Conservation (phyloP, 768 basidiomycete genomes). For the Lanmaoa pseudosensibilis region DNA sequence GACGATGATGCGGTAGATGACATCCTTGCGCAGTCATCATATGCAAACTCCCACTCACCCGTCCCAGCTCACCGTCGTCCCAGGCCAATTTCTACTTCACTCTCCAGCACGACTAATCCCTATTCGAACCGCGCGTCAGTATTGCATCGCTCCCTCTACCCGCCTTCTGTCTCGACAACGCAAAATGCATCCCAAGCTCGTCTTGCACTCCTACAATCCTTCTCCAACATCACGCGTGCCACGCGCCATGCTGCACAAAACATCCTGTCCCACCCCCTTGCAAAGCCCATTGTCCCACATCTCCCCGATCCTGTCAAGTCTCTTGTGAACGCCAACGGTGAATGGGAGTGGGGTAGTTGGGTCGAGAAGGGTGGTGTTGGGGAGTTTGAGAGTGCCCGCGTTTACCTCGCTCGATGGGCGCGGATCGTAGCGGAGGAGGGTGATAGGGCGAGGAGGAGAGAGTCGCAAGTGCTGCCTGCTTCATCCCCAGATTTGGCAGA, state of each 20-base stretch:
- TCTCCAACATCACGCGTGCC: conserved; percentile 90
- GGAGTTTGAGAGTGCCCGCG: conserved; percentile 93
- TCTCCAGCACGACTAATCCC: conserved; percentile 42
- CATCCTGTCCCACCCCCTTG: conserved; percentile 91
- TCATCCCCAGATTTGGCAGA: conserved; percentile 50
- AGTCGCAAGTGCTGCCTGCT: conserved; percentile 67
- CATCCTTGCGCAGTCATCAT: conserved; percentile 79
- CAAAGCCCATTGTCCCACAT: conserved; percentile 94
- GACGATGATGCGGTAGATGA: conserved; percentile 86
- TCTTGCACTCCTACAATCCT: conserved; percentile 84
- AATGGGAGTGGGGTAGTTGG: conserved; percentile 93
- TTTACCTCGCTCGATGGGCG: conserved; percentile 97
- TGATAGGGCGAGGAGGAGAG: conserved; percentile 79
- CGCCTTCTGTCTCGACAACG: conserved; percentile 51
- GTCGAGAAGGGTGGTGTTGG: conserved; percentile 91
- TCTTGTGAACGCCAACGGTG: conserved; percentile 86
- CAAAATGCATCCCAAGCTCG: conserved; percentile 69
- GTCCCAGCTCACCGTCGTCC: conserved; percentile 83
- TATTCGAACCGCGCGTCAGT: conserved; percentile 72
- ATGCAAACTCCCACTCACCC: conserved; percentile 74
- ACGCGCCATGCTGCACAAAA: conserved; percentile 94
- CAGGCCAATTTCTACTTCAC: conserved; percentile 52
- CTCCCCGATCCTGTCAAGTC: conserved; percentile 92
- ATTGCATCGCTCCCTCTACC: conserved; percentile 71
- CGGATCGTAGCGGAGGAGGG: conserved; percentile 97